Base-by-base conservation (phyloP, 106 monocot genomes). In the Platanthera zijinensis region DNA sequence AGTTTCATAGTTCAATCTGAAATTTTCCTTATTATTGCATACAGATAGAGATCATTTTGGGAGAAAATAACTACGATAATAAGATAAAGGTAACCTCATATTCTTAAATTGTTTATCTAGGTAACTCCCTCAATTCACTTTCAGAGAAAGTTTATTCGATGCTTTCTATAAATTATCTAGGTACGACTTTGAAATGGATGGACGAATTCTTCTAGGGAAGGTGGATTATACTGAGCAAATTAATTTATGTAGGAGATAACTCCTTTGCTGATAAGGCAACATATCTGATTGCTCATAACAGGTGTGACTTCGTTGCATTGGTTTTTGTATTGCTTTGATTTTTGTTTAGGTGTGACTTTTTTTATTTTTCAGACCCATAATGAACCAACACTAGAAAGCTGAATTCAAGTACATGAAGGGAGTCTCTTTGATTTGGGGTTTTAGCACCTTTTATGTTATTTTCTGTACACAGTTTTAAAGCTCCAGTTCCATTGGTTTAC, bases 141-240 rank as follows among this genome's bases (percentile, higher is more conserved):
- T 9, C 56, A 8, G 8, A 25, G 1, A 32, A 8, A 49, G 25
- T 57, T 48, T 57, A 21, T 49, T 57, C 57, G 10, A 79, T 48
- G 22, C 25, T 57, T 57, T 69, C 22, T 64, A 57, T 53, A 52
- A 17, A 49, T 21, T 73, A 76, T 78, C 72, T 48, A 97, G 97
- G 85, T 90, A 97, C 86, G 89, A 97, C 77, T 91, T 91, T 74
- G 93, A 97, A 85, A 78, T 89, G 78, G 97, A 97, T 82, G 84
- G 85, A 51, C 79, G 93, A 12, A 97, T 97, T 82, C 80, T 97
- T 39, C 14, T 97, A 77, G 97, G 80, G 25, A 97, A 90, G 82
- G 97, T 94, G 82, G 97, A 97, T 78, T 94, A 94, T 80, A 94
- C 97, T 72, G 74, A 82, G 75, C 76, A 89, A 74, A 69, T 50